Percentiles rank a stretch among this genome's conserved stretches.
phyloP scores from a whole-genome alignment of 495 filamentous ascomycete species.

The Neurospora sp. region DNA sequence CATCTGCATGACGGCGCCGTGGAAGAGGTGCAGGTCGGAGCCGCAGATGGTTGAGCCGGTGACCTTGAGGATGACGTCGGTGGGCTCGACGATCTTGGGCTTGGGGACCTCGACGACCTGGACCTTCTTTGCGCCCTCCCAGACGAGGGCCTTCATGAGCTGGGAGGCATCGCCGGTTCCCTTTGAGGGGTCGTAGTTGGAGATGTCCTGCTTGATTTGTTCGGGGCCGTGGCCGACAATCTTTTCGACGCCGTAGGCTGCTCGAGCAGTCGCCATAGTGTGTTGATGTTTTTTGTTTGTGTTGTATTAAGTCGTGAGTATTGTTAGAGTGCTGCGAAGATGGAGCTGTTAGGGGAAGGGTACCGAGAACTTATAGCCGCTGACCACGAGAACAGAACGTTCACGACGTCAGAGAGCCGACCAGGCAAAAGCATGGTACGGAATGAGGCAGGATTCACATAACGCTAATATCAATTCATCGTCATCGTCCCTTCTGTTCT shows the following conservation, averaged over 20 bases:
- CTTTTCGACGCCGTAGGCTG: conserved; percentile 55
- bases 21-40: conserved; percentile 72
- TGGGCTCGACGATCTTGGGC: conserved; percentile 59
- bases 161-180: conserved; percentile 34
- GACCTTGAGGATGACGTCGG: conserved; percentile 74
- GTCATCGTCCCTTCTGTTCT: background rate
- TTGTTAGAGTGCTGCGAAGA: too few species aligned
- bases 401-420: background rate
- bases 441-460: background rate
- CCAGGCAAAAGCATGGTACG: background rate
- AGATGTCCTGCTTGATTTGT: conserved; percentile 49
- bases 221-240: conserved; percentile 53
- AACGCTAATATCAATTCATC: background rate
- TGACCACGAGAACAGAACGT: background rate
- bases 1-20: conserved; percentile 61
- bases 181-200: conserved; percentile 31
- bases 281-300: background rate
- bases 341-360: background rate
- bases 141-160: conserved; percentile 63
- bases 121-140: conserved; percentile 63
- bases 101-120: conserved; percentile 54
- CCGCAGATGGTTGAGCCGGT: conserved; percentile 85
- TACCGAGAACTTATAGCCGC: background rate
- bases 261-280: conserved; percentile 49
- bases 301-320: background rate